Evolutionary conservation across 78 protist genomes (phyloP), one percentile per base, ranked within the genome.

Genomic region (Diacronema lutheri): DNA sequence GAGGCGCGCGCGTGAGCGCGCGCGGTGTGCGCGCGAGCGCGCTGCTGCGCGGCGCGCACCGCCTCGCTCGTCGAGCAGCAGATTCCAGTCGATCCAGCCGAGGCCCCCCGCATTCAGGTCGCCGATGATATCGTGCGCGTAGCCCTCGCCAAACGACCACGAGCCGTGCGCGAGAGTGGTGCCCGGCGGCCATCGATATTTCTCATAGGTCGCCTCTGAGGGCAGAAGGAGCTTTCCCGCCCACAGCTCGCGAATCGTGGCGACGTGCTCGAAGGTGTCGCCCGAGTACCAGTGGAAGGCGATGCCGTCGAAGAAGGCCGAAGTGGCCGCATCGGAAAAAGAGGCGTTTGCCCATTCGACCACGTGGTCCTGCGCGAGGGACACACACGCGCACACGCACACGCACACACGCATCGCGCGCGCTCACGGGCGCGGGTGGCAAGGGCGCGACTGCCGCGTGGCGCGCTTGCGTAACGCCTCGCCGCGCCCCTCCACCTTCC

Each of bases 231-330:
- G 26, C 78, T 86, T 84, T 56, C 50, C 50, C 13, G 80, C 64
- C 31, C 10, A 41, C 40, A 61, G 19, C 29, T 81, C 61, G 61
- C 72, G 64, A 10, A 69, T 25, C 56, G 0, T 14, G 38, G 64
- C 25, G 64, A 85, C 41, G 62, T 41, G 5, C 61, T 84, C 20
- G 21, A 33, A 16, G 56, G 84, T 41, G 68, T 20, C 35, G n/a
- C 76, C 74, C n/a, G 83, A 41, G 83, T 88, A 88, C 91, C 91
- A 87, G 81, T 87, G 90, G 38, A 87, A 0, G 65, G 69, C 90
- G 29, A 65, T 58, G 64, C 86, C 90, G 41, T n/a, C 55, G 40
- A 87, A 85, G 55, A n/a, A 87, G 58, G 62, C 0, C 21, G 78
- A 46, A 14, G 90, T 86, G 26, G 64, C 50, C 46, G 83, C 40